Base-by-base conservation (phyloP, 2,329 filamentous ascomycete genomes). In the Fusarium camptoceras region DNA sequence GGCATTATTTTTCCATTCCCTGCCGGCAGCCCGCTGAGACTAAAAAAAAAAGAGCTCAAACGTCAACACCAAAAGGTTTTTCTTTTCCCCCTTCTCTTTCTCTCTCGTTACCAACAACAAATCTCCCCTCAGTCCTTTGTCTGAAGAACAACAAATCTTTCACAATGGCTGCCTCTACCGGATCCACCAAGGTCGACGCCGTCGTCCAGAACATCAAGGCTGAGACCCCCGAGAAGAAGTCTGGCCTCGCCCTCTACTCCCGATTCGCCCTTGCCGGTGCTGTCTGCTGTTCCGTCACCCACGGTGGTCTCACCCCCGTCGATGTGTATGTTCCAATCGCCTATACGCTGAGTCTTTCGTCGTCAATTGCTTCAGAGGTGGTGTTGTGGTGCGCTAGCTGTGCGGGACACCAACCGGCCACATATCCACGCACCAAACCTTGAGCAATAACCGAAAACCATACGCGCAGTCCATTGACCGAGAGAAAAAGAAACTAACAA, bases 211-310 rank as follows among this genome's bases (percentile, higher is more conserved):
- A 78, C 71, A 77, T 79, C 74, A 80, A 80, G 75, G 79, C 79
- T 73, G 76, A 76, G 64, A 79, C 82, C 70, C 80, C 82, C 61
- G 69, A 78, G 70, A 80, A 84, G 81, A 81, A 82, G 68, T 80
- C 79, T 71, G 85, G 84, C 73, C 7, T 94, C 75, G 85, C 82
- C 66, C 93, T 99, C 77, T 98, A 98, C 91, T 93, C 93, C 78
- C 90, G 94, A 84, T 98, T 98, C 87, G 95, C 96, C 85, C 92
- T 99, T 78, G 94, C 96, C 78, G 96, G 96, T 85, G 96, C 96
- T 78, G 86, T 98, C 87, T 98, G 96, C 91, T 99, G 96, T 85
- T 96, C 94, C 77, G 86, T 98, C 85, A 99, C 96, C 81, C 96
- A 99, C 89, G 96, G 95, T 84, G 92, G 88, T 51, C 55, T 57